These are phyloP conservation scores for Orbilia javanica DNA, from an alignment of 2,329 filamentous ascomycete species.

Conservation along the genomic window DNA sequence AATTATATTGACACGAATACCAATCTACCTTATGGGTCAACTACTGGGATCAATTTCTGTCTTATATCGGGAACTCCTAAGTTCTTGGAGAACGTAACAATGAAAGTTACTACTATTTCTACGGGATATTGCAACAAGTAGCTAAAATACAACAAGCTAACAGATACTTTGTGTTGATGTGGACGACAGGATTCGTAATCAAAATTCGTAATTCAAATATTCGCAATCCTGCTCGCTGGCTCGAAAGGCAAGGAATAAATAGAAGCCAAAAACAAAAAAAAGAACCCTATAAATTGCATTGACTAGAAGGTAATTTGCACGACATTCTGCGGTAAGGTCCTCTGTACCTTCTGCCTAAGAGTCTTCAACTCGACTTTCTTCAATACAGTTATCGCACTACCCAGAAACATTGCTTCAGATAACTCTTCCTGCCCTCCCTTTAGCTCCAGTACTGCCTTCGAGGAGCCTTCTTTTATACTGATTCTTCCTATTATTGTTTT, in stretches of 20 bases:
- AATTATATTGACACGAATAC: not conserved
- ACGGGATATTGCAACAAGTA: too few species aligned
- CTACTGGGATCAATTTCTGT: not conserved
- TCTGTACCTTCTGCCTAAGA: conserved; percentile 3
- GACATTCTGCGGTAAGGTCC: conserved; percentile 7
- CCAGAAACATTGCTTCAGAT: conserved; percentile 33
- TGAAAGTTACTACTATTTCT: too few species aligned
- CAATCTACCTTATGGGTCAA: not conserved
- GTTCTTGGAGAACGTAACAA: not conserved
- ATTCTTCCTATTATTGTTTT: conserved; percentile 21
- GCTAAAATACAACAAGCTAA: conserved; percentile 12
- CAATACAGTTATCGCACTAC: conserved; percentile 25
- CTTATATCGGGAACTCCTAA: not conserved
- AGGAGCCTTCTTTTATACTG: not conserved
- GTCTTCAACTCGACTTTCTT: conserved; percentile 34
- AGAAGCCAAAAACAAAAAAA: not conserved
- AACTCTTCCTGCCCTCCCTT: conserved; percentile 11
- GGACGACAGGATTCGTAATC: conserved; percentile 12
- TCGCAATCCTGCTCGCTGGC: conserved; percentile 10
- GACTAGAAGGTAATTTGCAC: conserved; percentile 14
- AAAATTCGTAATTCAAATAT: conserved; percentile 16
- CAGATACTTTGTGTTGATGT: not conserved
- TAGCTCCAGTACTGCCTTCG: conserved; percentile 19
- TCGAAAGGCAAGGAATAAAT: not conserved
- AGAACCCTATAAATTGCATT: not conserved